phyloP scores from a whole-genome alignment of 495 filamentous ascomycete species.

The Penicillium psychrofluorescens region DNA sequence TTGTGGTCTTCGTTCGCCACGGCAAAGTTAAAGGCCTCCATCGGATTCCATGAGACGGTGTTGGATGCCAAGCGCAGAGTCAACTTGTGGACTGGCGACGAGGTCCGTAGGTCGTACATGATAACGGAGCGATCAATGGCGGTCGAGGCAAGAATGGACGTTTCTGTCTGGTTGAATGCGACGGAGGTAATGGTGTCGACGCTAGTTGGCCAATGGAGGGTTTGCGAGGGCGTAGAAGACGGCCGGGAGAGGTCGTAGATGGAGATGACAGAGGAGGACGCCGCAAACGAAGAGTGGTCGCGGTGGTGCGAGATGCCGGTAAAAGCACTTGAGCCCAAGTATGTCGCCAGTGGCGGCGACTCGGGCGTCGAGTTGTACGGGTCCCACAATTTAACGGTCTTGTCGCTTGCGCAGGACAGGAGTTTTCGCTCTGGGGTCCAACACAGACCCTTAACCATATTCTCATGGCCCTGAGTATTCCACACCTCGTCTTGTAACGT shows the following conservation, averaged over 20 bases:
- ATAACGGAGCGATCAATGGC: conserved; percentile 81
- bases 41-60: conserved; percentile 86
- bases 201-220: conserved; percentile 76
- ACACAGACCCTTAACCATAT: conserved; percentile 85
- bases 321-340: conserved; percentile 73
- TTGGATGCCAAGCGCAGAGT: conserved; percentile 78
- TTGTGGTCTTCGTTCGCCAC: conserved; percentile 77
- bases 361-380: conserved; percentile 66
- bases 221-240: conserved; percentile 65
- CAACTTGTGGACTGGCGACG: conserved; percentile 70
- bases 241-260: conserved; percentile 79
- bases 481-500: conserved; percentile 71
- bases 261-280: conserved; percentile 70
- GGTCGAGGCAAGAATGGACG: conserved; percentile 75
- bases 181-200: conserved; percentile 89
- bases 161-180: conserved; percentile 90
- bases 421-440: conserved; percentile 82
- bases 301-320: conserved; percentile 82
- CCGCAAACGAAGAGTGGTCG: conserved; percentile 63
- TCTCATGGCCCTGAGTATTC: conserved; percentile 72
- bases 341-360: conserved; percentile 66
- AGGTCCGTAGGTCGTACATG: conserved; percentile 84
- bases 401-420: conserved; percentile 83
- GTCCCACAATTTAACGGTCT: conserved; percentile 82
- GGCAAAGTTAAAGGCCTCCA: conserved; percentile 90